A percentile compares a stretch with the other conserved stretches of the same genome.
These are phyloP conservation scores for Heterobasidion annosum DNA, from an alignment of 1,284 basidiomycete species.

Conservation along the genomic window DNA sequence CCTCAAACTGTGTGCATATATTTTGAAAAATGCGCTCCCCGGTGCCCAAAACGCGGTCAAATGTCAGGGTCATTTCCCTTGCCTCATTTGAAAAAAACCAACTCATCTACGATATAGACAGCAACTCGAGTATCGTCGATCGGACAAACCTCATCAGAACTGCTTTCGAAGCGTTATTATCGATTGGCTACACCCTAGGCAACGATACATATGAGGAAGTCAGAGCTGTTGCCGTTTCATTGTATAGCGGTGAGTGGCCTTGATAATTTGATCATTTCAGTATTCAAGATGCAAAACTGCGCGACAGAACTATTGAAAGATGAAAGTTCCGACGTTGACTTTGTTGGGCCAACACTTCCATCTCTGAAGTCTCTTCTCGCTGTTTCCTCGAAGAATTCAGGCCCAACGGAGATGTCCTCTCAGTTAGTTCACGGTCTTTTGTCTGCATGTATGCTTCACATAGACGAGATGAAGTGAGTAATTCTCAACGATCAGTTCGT, in stretches of 20 bases:
- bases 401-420: constrained; percentile 34
- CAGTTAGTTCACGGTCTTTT: constrained; percentile 79
- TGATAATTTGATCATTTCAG: neutral
- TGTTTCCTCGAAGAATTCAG: constrained; percentile 20
- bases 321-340: constrained; percentile 70
- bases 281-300: neutral
- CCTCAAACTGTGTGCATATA: constrained; percentile 72
- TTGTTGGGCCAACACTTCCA: constrained; percentile 73
- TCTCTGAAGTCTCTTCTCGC: constrained; percentile 71
- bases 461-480: constrained; percentile 85
- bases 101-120: constrained; percentile 12
- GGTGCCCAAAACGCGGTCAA: constrained; percentile 7
- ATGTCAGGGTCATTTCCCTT: constrained; percentile 14
- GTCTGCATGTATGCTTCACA: constrained; percentile 76
- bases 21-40: constrained; percentile 30
- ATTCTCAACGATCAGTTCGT: constrained; percentile 1
- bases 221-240: constrained; percentile 70
- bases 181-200: constrained; percentile 55
- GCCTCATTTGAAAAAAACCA: neutral
- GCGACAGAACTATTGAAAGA: constrained; percentile 72
- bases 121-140: constrained; percentile 28
- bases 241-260: constrained; percentile 58
- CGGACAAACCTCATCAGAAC: constrained; percentile 58
- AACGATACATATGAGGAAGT: constrained; percentile 60
- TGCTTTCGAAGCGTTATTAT: constrained; percentile 59